Conservation (phyloP, 108 stramenopile species). For the Epipyxis sp. region DNA sequence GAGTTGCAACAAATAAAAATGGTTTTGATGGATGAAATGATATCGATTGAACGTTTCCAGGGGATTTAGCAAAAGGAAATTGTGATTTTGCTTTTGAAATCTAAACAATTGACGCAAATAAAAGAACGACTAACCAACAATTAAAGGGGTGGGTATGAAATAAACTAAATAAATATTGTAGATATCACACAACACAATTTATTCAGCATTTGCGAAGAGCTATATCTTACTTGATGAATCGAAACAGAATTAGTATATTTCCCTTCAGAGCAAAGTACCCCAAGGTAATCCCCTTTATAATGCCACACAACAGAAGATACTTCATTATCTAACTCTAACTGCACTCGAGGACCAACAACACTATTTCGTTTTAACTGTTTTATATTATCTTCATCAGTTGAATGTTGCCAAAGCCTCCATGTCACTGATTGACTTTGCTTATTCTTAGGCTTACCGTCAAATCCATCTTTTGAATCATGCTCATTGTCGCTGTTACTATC, state of each 20-base stretch:
- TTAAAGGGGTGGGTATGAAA: too few species aligned
- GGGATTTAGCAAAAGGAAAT: slow-evolving; percentile 71
- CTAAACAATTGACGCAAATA: too few species aligned
- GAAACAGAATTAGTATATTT: slow-evolving; percentile 70
- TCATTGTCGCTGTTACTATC: background rate
- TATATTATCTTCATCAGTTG: too few species aligned
- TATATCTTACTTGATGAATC: too few species aligned
- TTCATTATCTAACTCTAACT: background rate
- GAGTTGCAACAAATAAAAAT: slow-evolving; percentile 91
- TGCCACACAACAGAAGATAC: slow-evolving; percentile 75
- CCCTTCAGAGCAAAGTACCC: slow-evolving; percentile 64
- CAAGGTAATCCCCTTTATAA: slow-evolving; percentile 84
- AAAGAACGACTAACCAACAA: too few species aligned
- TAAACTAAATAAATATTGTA: too few species aligned
- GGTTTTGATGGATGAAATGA: slow-evolving; percentile 94
- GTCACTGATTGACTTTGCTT: too few species aligned
- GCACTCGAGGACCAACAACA: slow-evolving; percentile 2
- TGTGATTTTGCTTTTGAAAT: slow-evolving; percentile 82
- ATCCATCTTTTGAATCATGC: background rate
- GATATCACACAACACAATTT: too few species aligned
- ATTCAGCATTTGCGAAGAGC: too few species aligned
- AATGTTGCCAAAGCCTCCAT: too few species aligned
- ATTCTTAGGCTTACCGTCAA: slow-evolving; percentile 10
- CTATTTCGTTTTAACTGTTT: too few species aligned
- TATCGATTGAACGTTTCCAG: slow-evolving; percentile 74